phyloP scores from a whole-genome alignment of 2,329 filamentous ascomycete species.

The Pyrenochaeta sp. region DNA sequence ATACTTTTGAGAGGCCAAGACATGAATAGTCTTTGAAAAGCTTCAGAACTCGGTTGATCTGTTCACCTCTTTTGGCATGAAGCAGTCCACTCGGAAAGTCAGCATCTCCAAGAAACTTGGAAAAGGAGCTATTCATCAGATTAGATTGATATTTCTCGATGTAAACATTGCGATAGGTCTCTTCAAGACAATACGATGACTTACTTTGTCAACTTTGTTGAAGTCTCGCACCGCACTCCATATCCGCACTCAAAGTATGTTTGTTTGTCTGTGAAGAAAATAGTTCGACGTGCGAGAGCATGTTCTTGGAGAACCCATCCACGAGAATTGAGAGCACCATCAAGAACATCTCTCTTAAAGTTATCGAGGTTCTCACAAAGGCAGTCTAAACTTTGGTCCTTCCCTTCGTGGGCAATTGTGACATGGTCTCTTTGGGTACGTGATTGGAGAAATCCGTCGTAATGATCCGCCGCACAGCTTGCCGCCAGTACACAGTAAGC shows the following conservation, averaged over 20 bases:
- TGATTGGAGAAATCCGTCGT: constrained; percentile 17
- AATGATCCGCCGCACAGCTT: constrained; percentile 14
- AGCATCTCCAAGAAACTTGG: constrained; percentile 37
- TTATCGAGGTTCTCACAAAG: constrained; percentile 30
- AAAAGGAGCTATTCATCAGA: constrained; percentile 13
- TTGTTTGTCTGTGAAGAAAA: constrained; percentile 34
- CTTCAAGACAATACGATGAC: no score
- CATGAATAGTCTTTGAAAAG: constrained; percentile 36
- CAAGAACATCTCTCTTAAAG: constrained; percentile 27
- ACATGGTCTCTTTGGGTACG: constrained; percentile 5
- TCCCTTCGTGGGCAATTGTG: not conserved
- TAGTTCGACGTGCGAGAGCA: constrained; percentile 32
- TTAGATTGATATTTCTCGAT: not conserved
- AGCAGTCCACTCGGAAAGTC: constrained; percentile 24
- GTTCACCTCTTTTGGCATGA: constrained; percentile 6
- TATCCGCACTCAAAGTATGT: constrained; percentile 36
- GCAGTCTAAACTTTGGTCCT: constrained; percentile 5
- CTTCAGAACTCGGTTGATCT: constrained; percentile 11
- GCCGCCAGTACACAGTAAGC: constrained; percentile 32
- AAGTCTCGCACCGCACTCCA: constrained; percentile 29
- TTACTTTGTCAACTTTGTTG: constrained; percentile 24
- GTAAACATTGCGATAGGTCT: not conserved
- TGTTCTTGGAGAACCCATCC: constrained; percentile 40
- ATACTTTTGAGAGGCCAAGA: constrained; percentile 22
- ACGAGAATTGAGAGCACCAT: constrained; percentile 21